These are phyloP conservation scores for Aspergillus heteromorphus DNA, from an alignment of 495 filamentous ascomycete species.

Conservation along the genomic window DNA sequence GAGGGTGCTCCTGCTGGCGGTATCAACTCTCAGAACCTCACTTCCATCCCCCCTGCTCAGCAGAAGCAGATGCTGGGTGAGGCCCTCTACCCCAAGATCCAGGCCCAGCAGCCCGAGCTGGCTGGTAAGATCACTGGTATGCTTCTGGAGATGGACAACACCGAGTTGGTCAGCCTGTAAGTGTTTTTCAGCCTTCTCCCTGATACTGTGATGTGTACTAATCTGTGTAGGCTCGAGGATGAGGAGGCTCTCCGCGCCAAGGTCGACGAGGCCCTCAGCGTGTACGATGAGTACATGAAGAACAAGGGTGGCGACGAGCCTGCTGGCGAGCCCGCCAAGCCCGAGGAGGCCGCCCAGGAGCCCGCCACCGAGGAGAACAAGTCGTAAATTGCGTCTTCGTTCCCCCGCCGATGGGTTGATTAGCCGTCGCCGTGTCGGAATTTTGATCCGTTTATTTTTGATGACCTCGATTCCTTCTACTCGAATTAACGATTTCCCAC, in stretches of 20 bases:
- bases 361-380: constrained; percentile 42
- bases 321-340: constrained; percentile 32
- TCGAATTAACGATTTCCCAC: constrained; percentile 28
- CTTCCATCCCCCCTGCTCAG: constrained; percentile 54
- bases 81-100: constrained; percentile 96
- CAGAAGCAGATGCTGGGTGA: constrained; percentile 99
- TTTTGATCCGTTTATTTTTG: constrained; percentile 35
- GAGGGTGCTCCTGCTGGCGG: constrained; percentile 24
- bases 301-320: constrained; percentile 47
- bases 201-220: constrained; percentile 19
- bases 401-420: not conserved
- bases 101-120: constrained; percentile 83
- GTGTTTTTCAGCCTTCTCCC: constrained; percentile 33
- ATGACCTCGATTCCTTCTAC: constrained; percentile 31
- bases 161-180: constrained; percentile 91
- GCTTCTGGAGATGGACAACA: constrained; percentile 98
- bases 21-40: constrained; percentile 42
- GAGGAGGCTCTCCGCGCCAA: constrained; percentile 84
- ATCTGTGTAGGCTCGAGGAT: constrained; percentile 68
- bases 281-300: constrained; percentile 99
- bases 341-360: constrained; percentile 43
- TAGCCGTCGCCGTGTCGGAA: constrained; percentile 22
- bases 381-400: constrained; percentile 33
- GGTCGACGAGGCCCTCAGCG: constrained; percentile 91
- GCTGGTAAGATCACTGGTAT: constrained; percentile 99